Evolutionary conservation across 331 rosid genomes (phyloP), one percentile per base, ranked within the genome.

Genomic region (Malus hybrid): DNA sequence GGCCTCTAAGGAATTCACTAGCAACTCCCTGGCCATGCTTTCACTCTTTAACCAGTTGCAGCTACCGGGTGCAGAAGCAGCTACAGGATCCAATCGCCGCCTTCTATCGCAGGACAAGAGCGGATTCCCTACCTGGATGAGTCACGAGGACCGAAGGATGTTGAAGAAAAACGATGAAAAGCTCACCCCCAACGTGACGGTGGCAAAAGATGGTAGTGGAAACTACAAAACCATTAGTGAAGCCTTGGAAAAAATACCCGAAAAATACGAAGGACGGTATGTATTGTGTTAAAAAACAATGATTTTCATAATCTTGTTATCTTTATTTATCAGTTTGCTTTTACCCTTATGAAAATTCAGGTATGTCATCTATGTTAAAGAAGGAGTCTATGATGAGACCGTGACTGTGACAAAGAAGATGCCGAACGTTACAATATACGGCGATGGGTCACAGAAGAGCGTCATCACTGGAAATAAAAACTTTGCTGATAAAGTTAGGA

Each of bases 381-480:
- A 84, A 86, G 98, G 99, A 81, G 12, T 79, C 1, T 95, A 95
- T 24, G 88, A 88, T 3, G 99, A 95, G 84, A 70, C 48, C 0
- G 98, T 95, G 72, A 78, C 34, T 1, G 29, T 95, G 18, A 85
- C 93, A 26, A 83, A 85, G 86, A 80, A 78, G 39, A 89, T 87
- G 99, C 68, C 39, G 33, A 88, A 92, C 36, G 60, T 95, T 48
- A 95, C 99, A 39, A 76, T 95, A 44, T 95, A 86, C 16, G 99
- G 99, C 50, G 99, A 95, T 36, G 98, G 99, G 33, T 90, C 99
- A 10, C 97, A 88, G 28, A 95, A 95, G 82, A 92, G 84, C 68
- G 76, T 92, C 65, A 80, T 95, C 82, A 88, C 95, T 4, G 98
- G 99, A 34, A 86, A 44, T 66, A 90, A 89, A 62, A 95, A 90